Conservation (phyloP, 768 basidiomycete genomes). For the Rubroboletus satanas region DNA sequence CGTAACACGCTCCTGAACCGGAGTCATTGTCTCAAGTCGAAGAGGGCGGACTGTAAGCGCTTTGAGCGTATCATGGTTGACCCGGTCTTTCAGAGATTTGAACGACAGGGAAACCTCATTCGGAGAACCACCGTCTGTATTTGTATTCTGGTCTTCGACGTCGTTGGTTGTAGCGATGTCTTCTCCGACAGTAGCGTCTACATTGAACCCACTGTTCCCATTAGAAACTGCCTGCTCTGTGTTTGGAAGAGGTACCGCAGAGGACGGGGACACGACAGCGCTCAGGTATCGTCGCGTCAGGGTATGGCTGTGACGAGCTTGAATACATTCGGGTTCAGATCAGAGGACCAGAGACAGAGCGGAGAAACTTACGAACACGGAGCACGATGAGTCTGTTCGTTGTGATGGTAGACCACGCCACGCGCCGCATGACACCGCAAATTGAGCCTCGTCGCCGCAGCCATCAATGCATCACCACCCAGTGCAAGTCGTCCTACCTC, state of each 20-base stretch:
- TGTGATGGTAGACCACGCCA: not conserved
- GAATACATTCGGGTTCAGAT: not conserved
- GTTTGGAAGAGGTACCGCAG: not conserved
- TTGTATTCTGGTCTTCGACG: not conserved
- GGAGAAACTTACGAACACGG: conserved; percentile 15
- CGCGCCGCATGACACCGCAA: not conserved
- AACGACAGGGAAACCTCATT: conserved; percentile 23
- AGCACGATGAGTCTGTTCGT: not conserved
- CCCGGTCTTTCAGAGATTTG: conserved; percentile 33
- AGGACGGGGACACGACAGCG: not conserved
- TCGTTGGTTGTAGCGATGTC: not conserved
- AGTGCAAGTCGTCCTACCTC: not conserved
- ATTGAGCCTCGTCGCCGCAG: not conserved
- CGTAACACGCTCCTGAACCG: conserved; percentile 79
- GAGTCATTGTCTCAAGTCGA: conserved; percentile 65
- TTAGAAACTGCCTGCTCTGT: not conserved
- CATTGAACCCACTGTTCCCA: not conserved
- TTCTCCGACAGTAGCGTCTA: not conserved
- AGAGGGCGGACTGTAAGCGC: conserved; percentile 66
- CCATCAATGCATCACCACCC: not conserved
- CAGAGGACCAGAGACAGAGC: not conserved
- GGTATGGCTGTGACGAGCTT: not conserved
- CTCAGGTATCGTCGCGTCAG: conserved; percentile 5
- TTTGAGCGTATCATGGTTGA: conserved; percentile 44
- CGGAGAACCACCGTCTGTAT: not conserved